Conservation (phyloP, 129 eudicot genomes). For the Sambucus nigra region DNA sequence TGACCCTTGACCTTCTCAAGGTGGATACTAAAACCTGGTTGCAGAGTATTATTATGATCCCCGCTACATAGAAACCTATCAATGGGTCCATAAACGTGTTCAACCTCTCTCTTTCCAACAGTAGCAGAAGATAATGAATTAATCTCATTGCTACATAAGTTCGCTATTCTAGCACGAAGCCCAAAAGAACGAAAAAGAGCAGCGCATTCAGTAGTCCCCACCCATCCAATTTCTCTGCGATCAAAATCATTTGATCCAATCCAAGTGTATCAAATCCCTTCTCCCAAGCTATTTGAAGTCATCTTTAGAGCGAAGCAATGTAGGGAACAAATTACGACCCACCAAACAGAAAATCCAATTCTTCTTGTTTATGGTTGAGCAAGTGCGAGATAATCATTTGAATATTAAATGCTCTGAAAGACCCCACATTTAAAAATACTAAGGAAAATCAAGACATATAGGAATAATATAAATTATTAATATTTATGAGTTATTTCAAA, state of each 20-base stretch:
- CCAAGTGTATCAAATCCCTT: slow-evolving; percentile 66
- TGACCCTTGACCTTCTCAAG: slow-evolving; percentile 28
- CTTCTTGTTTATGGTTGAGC: slow-evolving; percentile 49
- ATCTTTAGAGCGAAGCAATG: slow-evolving; percentile 61
- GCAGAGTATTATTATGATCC: slow-evolving; percentile 8
- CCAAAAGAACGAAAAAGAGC: slow-evolving; percentile 87
- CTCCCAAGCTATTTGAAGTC: slow-evolving; percentile 91
- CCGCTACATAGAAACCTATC: slow-evolving; percentile 46
- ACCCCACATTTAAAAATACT: no score
- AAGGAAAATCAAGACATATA: no score
- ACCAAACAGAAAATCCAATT: slow-evolving; percentile 44
- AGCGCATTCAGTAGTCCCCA: slow-evolving; percentile 91
- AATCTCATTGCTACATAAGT: slow-evolving; percentile 33
- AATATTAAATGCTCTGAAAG: no score
- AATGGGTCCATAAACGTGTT: slow-evolving; percentile 70
- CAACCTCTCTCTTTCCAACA: slow-evolving; percentile 10
- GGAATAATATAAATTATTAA: no score
- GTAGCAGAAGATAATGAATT: background rate
- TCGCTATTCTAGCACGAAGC: slow-evolving; percentile 76
- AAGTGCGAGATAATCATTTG: slow-evolving; percentile 85
- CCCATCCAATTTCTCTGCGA: slow-evolving; percentile 47
- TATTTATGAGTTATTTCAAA: no score
- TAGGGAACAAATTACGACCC: slow-evolving; percentile 79
- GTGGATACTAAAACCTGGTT: slow-evolving; percentile 7
- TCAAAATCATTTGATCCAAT: slow-evolving; percentile 53